These are phyloP conservation scores for Xylariaceae sp. DNA, from an alignment of 2,329 filamentous ascomycete species.

Conservation along the genomic window DNA sequence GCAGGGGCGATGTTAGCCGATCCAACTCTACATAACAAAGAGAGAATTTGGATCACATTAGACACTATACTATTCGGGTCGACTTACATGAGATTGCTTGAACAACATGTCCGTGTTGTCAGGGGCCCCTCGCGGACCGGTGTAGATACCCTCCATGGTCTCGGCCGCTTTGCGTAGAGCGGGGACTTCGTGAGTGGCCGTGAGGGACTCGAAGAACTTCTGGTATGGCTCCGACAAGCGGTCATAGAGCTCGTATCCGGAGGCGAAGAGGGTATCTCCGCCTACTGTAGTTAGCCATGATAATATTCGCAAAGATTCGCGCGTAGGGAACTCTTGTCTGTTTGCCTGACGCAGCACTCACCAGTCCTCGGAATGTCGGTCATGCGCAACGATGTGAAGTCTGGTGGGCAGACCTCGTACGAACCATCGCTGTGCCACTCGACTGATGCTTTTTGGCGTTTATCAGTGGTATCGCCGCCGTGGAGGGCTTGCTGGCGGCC, in stretches of 20 bases:
- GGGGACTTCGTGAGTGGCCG: conserved; percentile 49
- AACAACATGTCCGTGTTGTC: no score
- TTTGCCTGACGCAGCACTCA: conserved; percentile 43
- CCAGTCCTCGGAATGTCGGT: not conserved
- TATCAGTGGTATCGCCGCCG: no score
- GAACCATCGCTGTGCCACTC: conserved; percentile 1
- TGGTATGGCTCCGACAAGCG: conserved; percentile 51
- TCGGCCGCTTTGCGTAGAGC: conserved; percentile 52
- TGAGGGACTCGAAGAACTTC: conserved; percentile 50
- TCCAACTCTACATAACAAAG: no score
- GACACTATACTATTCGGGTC: no score
- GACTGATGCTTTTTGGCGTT: conserved; percentile 30
- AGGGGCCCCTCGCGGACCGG: conserved; percentile 49
- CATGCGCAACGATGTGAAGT: conserved; percentile 2
- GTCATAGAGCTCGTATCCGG: conserved; percentile 52
- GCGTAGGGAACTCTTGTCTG: no score
- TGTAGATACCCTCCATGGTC: conserved; percentile 57
- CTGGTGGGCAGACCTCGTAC: conserved; percentile 1
- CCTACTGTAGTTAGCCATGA: not conserved
- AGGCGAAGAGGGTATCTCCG: conserved; percentile 48
- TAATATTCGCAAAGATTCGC: no score
- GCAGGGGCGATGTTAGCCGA: no score
- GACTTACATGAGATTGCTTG: no score
- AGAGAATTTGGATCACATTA: no score
- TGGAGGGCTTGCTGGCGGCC: no score